Evolutionary conservation across 371 early-diverging fungal genomes (phyloP), one percentile per base, ranked within the genome.

Genomic region (Apophysomyces variabilis): DNA sequence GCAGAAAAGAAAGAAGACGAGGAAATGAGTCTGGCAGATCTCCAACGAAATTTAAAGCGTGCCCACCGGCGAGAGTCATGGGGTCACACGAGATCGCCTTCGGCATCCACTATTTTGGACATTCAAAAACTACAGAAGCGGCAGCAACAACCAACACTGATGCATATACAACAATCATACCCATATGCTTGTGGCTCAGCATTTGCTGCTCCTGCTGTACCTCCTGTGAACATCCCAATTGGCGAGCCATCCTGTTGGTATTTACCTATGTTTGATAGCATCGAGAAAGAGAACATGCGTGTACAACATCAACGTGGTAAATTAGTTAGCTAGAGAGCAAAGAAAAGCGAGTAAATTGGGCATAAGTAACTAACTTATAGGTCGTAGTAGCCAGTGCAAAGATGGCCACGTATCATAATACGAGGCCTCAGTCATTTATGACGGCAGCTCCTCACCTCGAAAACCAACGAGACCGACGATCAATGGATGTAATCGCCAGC

Each of bases 21-120:
- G 65, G 71, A 76, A 1, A 73, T 72, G 70, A 76, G 75, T 58
- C 57, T 79, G 7, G 77, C 77, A 13, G 79, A 79, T 61, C 41
- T 79, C 9, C 75, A 74, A 38, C 71, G 70, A n/a, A 71, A 69
- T 16, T 37, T 79, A 12, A 58, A 64, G 26, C 68, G 69, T 41
- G 58, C 54, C 12, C 50, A 64, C 14, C 67, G 70, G 21, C 64
- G 67, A 35, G 62, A 59, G 50, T 47, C 63, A 43, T 38, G 50
- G 58, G 61, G 54, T 26, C 54, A 50, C 11, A 26, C 54, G 21
- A 16, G 54, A 26, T 50, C 54, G 21, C 54, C 54, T 5, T 50
- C 54, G 4, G 54, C 54, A 8, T 50, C 54, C 21, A 50, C 54
- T 21, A 11, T 50, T 16, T 7, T 50, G 54, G 54, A 50, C 21